These are phyloP conservation scores for Kodamaea nitidulidarum DNA, from an alignment of 805 yeast species.

Conservation along the genomic window DNA sequence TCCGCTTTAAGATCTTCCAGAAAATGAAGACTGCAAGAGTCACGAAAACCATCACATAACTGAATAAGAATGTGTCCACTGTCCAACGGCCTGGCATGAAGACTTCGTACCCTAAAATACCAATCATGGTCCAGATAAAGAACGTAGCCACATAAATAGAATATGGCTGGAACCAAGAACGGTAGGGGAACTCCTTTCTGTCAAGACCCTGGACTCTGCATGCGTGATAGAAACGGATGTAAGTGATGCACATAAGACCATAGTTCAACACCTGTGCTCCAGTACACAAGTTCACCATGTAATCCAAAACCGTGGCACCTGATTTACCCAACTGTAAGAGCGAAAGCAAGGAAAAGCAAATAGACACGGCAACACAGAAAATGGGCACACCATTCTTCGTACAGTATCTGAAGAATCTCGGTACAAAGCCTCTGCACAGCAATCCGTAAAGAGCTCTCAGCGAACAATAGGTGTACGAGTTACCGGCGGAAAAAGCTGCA, in stretches of 20 bases:
- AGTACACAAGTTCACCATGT: constrained; percentile 46
- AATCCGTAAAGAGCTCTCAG: constrained; percentile 57
- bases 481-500: constrained; percentile 51
- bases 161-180: constrained; percentile 43
- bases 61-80: constrained; percentile 57
- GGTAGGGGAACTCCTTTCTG: constrained; percentile 36
- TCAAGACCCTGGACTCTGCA: constrained; percentile 37
- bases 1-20: constrained; percentile 37
- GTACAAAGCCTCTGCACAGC: constrained; percentile 47
- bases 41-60: constrained; percentile 66
- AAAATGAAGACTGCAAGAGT: constrained; percentile 25
- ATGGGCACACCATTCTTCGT: constrained; percentile 45
- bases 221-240: constrained; percentile 41
- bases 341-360: constrained; percentile 58
- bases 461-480: constrained; percentile 64
- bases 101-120: constrained; percentile 65
- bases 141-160: constrained; percentile 28
- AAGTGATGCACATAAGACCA: constrained; percentile 42
- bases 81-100: constrained; percentile 67
- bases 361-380: constrained; percentile 39
- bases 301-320: constrained; percentile 36
- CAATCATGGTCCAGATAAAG: constrained; percentile 40
- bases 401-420: constrained; percentile 37
- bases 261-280: constrained; percentile 46
- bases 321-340: constrained; percentile 52